Evolutionary conservation across 768 basidiomycete genomes (phyloP), one percentile per base, ranked within the genome.

Genomic region (Pleurotus cornucopiae): DNA sequence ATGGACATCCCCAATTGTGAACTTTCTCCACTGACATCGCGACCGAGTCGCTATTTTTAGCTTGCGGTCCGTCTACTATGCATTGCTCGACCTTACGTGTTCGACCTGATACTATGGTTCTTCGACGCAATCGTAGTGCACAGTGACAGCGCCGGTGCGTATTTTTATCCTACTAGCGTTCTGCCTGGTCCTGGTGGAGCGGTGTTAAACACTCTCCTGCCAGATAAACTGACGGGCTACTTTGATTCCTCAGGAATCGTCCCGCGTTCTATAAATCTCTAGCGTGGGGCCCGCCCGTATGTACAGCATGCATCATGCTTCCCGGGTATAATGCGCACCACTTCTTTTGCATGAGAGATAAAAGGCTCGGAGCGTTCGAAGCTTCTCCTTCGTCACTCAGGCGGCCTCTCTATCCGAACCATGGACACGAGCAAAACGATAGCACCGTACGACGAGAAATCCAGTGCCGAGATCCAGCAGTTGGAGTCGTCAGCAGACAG

Each of bases 401-500:
- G 37, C 30, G 30, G 23, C 46, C 14, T 47, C 46, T 23, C 23
- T 34, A 23, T n/a, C 26, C 16, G 30, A 34, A 34, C 30, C 20
- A 23, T 49, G 25, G 26, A 26, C 25, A n/a, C 37, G 48, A n/a
- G 2, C 37, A 12, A 34, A 46, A 44, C 18, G 9, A 25, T 47
- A 40, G 37, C 40, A 5, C 30, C 23, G 40, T 55, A 46, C 40
- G 26, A 16, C 6, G 57, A 60, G n/a, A 62, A 58, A 41, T 60
- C 61, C 30, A 66, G 64, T 41, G 63, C 30, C 30, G 30, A 63
- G 5, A 56, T 58, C 21, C 39, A 59, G 38, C 58, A 52, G 6
- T 16, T 64, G 2, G 60, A 67, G 20, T 60, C 61, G 30, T 20
- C 60, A 14, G 46, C 54, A n/a, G 41, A 21, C 18, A 46, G 46